Percentiles rank a stretch among this genome's conserved stretches.
These are phyloP conservation scores for Mortierella antarctica DNA, from an alignment of 192 early-diverging fungal genomes.

Conservation along the genomic window DNA sequence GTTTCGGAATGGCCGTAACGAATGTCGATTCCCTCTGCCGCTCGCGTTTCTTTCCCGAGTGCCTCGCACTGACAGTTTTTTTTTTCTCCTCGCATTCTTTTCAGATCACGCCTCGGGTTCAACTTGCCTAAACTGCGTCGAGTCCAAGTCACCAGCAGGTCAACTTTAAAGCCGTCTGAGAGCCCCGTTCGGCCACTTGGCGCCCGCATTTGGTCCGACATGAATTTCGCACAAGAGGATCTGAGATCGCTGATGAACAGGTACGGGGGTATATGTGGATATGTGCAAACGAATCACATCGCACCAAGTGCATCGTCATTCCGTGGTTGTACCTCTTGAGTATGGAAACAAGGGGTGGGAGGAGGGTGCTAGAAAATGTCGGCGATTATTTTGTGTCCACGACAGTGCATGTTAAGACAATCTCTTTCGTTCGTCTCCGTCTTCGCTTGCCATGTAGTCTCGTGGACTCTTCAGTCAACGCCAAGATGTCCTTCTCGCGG, in stretches of 20 bases:
- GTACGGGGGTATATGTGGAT: slow-evolving; percentile 1
- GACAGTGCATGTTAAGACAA: no score
- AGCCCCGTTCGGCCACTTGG: no score
- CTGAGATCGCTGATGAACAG: slow-evolving; percentile 29
- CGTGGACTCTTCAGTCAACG: slow-evolving; percentile 20
- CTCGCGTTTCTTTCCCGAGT: no score
- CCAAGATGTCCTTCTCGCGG: slow-evolving; percentile 13
- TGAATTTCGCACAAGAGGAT: slow-evolving; percentile 24
- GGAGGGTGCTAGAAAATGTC: neutral
- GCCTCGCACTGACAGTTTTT: neutral
- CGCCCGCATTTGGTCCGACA: slow-evolving; percentile 11
- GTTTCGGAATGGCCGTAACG: neutral
- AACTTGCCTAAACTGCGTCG: no score
- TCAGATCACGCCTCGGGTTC: neutral
- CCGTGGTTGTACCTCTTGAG: slow-evolving; percentile 5
- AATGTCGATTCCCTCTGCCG: neutral
- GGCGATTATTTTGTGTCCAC: neutral
- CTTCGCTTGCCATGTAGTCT: slow-evolving; percentile 10
- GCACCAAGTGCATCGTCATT: neutral
- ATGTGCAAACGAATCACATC: neutral
- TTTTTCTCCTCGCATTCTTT: neutral
- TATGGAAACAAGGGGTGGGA: neutral
- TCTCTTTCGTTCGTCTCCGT: neutral
- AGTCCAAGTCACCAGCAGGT: no score
- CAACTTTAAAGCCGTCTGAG: no score